Evolutionary conservation across 2,329 filamentous ascomycete species (phyloP), one percentile per base, ranked within the genome.

Genomic region (Aplosporella prunicola): DNA sequence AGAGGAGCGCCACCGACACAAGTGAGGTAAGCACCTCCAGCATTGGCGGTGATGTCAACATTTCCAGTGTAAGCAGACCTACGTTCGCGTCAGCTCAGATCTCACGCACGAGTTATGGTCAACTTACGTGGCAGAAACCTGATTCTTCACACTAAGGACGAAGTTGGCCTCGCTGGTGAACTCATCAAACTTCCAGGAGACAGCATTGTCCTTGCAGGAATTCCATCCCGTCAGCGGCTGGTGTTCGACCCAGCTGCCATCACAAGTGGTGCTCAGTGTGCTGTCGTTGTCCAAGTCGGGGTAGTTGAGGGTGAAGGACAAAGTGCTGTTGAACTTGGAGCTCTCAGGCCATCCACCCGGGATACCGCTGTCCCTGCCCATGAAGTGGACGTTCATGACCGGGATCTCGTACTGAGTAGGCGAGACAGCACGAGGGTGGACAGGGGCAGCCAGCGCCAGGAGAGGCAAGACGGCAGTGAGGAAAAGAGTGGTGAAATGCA

Each of bases 321-420:
- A 45, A 9, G 48, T 50, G 5, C 43, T 47, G 25, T 48, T 33
- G 45, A 51, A 57, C 8, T 37, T 31, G 6, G 28, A 22, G 13
- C 20, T n/a, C 0, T 39, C 35, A 7, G 52, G 51, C 53, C 53
- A 56, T 23, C 42, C 44, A 30, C 46, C 46, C 5, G 47, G 48
- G 6, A 52, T 30, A 7, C 52, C 53, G 5, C 47, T 47, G 36
- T 42, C 32, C 5, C 9, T 17, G 28, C 36, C 47, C 51, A 57
- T 53, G 43, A 53, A 54, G 43, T 56, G 53, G 26, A 50, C 47
- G 16, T 47, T 22, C 9, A 55, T 40, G 23, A 28, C 32, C 9
- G 50, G 36, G 18, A 55, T 53, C 17, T 47, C 43, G 20, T 41
- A 39, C 15, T 25, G 17, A 6, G 9, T 34, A 11, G 17, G 14